Evolutionary conservation across 495 filamentous ascomycete species (phyloP), one percentile per base, ranked within the genome.

Genomic region (Tuber borchii): DNA sequence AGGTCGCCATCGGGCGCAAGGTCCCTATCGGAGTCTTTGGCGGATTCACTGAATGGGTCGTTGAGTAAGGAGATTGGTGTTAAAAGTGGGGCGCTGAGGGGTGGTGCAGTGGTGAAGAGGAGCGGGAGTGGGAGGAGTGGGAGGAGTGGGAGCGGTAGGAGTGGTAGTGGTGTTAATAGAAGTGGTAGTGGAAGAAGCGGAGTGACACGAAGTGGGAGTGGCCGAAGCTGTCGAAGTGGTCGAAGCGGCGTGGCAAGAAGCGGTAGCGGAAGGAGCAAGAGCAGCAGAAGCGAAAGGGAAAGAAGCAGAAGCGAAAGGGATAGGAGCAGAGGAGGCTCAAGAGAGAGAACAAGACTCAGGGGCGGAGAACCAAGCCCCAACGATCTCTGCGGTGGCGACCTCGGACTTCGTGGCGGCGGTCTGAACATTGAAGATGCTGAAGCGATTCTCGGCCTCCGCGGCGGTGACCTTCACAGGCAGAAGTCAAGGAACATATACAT

Each of bases 401-500:
- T 65, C 26, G 56, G 56, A 17, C 56, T 65, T 31, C 56, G 56
- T 9, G 56, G 56, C 14, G 56, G 56, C 26, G 56, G 56, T 34
- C 56, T 65, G 26, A 26, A 65, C 26, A 34, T 65, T 26, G 56
- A 65, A 26, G 56, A 65, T 26, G 56, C 56, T 12, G 56, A 65
- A 34, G 56, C 26, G 16, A 65, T 65, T 16, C 56, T 65, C 26
- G 56, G 56, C 56, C 56, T 65, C 56, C 56, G 56, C 31, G 56
- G 56, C 4, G 56, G 56, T 34, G 56, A 65, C 56, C 56, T 65
- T 65, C 56, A 65, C 2, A 65, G 56, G 31, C 56, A 65, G 34
- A 65, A 65, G 56, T 65, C 56, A 46, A 79, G 74, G 14, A 74
- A 79, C 68, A 79, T 79, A 48, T 79, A 79, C 22, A 73, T 79